These are phyloP conservation scores for Hansenula sp. DNA, from an alignment of 1,139 yeast species.

Conservation along the genomic window DNA sequence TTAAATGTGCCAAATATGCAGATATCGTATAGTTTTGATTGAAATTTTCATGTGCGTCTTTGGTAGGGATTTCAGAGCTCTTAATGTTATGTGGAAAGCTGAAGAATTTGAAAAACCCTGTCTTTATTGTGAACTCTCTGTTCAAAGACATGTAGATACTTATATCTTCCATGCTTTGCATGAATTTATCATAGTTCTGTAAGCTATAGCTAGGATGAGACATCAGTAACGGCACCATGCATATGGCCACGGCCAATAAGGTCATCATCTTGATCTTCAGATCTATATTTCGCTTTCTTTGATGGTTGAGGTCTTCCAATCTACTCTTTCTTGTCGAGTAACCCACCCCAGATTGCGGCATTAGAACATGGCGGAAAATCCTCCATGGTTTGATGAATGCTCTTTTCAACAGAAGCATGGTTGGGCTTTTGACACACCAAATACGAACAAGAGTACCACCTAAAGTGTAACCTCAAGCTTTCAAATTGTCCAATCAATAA, in stretches of 20 bases:
- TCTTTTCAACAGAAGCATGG: no score
- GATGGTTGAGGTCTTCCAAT: background rate
- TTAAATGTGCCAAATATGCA: conserved; percentile 12
- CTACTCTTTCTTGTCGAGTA: conserved; percentile 6
- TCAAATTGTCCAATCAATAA: no score
- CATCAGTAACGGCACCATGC: background rate
- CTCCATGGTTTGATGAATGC: no score
- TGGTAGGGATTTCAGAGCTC: background rate
- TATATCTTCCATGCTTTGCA: conserved; percentile 13
- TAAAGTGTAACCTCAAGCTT: no score
- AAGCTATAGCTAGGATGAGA: conserved; percentile 14
- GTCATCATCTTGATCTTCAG: no score
- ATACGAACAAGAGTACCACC: no score
- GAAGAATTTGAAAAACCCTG: conserved; percentile 12
- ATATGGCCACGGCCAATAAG: conserved; percentile 14
- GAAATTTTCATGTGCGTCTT: conserved; percentile 3
- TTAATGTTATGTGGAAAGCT: background rate
- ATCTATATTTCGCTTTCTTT: no score
- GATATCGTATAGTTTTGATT: conserved; percentile 15
- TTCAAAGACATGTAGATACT: conserved; percentile 14
- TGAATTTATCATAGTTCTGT: conserved; percentile 15
- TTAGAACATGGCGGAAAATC: no score
- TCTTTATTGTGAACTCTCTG: conserved; percentile 14
- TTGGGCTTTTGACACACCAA: no score
- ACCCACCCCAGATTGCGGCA: no score